A percentile compares a stretch with the other conserved stretches of the same genome.
Conservation (phyloP, 345 rosid genomes). For the Citrus sinensis region DVS_A1.0 CM039161.1:9302501-9303000, state of each 20-base stretch:
- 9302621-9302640: background rate
- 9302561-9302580: background rate
- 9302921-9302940: too few species aligned
- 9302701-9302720: background rate
- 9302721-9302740: background rate
- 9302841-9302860: too few species aligned
- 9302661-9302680: background rate
- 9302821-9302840: background rate
- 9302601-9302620: background rate
- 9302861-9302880: too few species aligned
- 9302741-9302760: background rate
- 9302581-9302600: background rate
- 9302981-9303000: too few species aligned
- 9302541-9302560: background rate
- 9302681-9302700: background rate
- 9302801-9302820: background rate
- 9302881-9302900: too few species aligned
- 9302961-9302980: too few species aligned
- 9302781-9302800: background rate
- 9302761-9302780: background rate
- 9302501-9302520: slow-evolving; percentile 59
- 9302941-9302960: too few species aligned
- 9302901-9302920: too few species aligned
- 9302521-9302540: slow-evolving; percentile 16
- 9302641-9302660: background rate